These are phyloP conservation scores for Curvularia eragrostidis DNA, from an alignment of 2,329 filamentous ascomycete genomes.

Conservation along the genomic window DNA sequence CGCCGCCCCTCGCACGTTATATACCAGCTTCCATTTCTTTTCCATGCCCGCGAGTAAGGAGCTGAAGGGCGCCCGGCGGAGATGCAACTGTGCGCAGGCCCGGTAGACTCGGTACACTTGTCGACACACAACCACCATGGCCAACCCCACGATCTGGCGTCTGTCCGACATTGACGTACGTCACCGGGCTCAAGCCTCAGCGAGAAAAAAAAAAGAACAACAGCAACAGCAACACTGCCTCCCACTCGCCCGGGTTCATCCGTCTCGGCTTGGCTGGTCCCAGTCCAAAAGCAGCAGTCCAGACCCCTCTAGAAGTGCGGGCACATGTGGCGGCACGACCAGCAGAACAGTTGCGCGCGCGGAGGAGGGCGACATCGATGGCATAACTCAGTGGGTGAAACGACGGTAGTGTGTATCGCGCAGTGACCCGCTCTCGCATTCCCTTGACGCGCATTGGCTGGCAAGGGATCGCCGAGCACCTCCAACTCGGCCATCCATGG, in stretches of 20 bases:
- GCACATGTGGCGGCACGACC: not conserved
- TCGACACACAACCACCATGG: not conserved
- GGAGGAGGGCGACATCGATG: not conserved
- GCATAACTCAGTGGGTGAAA: not conserved
- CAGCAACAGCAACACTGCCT: not conserved
- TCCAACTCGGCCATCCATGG: not conserved
- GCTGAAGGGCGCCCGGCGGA: not conserved
- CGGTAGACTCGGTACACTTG: constrained; percentile 1
- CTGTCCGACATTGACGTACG: constrained; percentile 1
- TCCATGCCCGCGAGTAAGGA: not conserved
- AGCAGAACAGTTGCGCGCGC: not conserved
- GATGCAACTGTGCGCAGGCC: not conserved
- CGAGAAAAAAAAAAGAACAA: too few relatives aligned
- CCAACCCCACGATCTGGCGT: not conserved
- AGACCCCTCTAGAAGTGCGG: too few relatives aligned
- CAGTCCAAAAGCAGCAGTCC: not conserved
- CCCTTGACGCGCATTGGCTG: not conserved
- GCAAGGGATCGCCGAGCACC: not conserved
- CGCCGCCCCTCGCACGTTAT: not conserved
- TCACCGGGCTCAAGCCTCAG: too few relatives aligned
- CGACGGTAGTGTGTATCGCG: not conserved
- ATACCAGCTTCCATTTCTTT: not conserved
- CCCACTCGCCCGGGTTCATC: not conserved
- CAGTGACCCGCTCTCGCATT: not conserved
- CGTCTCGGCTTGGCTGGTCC: not conserved